Conservation (phyloP, 805 yeast species). For the Cyberlindnera suaveolens region DNA sequence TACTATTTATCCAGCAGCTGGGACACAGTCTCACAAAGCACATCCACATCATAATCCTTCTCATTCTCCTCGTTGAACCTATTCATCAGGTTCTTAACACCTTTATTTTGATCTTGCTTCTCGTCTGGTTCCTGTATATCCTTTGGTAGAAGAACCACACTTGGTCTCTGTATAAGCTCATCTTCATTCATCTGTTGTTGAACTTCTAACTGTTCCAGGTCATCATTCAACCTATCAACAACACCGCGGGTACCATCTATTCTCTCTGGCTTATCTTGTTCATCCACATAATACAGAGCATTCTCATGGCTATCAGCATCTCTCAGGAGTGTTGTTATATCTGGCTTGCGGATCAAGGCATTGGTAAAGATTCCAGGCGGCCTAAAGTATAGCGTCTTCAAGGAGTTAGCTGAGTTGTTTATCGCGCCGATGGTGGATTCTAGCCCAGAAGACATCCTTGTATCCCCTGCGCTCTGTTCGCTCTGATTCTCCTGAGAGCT, state of each 20-base stretch:
- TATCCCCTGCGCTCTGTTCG: too few species aligned
- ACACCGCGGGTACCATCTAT: slow-evolving; percentile 43
- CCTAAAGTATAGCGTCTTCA: slow-evolving; percentile 36
- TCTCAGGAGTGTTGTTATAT: slow-evolving; percentile 49
- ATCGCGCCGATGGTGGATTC: slow-evolving; percentile 7
- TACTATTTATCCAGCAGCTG: slow-evolving; percentile 27
- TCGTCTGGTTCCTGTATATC: slow-evolving; percentile 5
- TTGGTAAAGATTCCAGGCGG: slow-evolving; percentile 62
- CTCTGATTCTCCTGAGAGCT: too few species aligned
- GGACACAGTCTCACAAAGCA: slow-evolving; percentile 37
- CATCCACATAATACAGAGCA: slow-evolving; percentile 40
- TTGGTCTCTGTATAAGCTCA: slow-evolving; percentile 6
- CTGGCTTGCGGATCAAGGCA: slow-evolving; percentile 46
- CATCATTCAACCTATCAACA: slow-evolving; percentile 30
- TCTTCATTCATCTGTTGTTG: background rate
- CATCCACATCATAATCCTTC: slow-evolving; percentile 33
- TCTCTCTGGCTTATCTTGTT: slow-evolving; percentile 35
- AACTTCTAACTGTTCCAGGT: slow-evolving; percentile 23
- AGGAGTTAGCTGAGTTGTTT: slow-evolving; percentile 12
- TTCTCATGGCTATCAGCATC: slow-evolving; percentile 52
- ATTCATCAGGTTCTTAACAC: slow-evolving; percentile 27
- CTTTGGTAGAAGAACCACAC: slow-evolving; percentile 21
- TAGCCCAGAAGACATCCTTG: slow-evolving; percentile 13
- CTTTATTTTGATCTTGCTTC: slow-evolving; percentile 16
- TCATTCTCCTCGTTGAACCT: slow-evolving; percentile 27